These are phyloP conservation scores for Diaporthe ilicicola DNA, from an alignment of 2,329 filamentous ascomycete species.

Conservation along the genomic window DNA sequence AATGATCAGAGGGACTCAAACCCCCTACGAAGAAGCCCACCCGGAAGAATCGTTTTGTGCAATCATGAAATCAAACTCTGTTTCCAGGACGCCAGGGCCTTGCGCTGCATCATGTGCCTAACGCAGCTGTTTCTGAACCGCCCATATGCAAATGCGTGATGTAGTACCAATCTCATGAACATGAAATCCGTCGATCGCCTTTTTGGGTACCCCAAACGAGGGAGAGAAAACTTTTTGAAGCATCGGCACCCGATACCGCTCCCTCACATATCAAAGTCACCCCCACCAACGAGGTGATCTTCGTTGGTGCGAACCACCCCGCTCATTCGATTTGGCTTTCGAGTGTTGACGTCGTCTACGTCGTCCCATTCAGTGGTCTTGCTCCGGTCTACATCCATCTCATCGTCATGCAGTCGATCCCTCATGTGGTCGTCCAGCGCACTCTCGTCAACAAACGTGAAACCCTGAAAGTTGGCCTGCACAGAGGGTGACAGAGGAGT, in stretches of 20 bases:
- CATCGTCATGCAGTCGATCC: conserved; percentile 60
- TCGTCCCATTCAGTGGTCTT: conserved; percentile 68
- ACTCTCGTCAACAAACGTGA: conserved; percentile 98
- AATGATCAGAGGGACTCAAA: conserved; percentile 12
- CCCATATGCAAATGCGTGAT: conserved; percentile 36
- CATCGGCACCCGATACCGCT: conserved; percentile 25
- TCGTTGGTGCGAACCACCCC: conserved; percentile 69
- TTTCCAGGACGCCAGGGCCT: conserved; percentile 34
- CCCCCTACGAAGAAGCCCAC: not conserved
- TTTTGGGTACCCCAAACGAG: conserved; percentile 21
- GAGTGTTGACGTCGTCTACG: conserved; percentile 61
- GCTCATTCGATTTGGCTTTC: conserved; percentile 68
- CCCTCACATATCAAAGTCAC: conserved; percentile 70
- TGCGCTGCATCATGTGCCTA: conserved; percentile 32
- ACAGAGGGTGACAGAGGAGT: conserved; percentile 94
- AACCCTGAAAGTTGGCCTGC: conserved; percentile 97
- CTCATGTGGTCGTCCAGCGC: conserved; percentile 87
- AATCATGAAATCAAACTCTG: conserved; percentile 23
- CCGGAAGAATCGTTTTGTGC: conserved; percentile 16
- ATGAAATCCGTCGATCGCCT: conserved; percentile 23
- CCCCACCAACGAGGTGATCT: conserved; percentile 66
- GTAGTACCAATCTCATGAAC: conserved; percentile 33
- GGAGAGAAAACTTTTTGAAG: conserved; percentile 12
- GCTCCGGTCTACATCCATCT: conserved; percentile 59
- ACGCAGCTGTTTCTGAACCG: conserved; percentile 33